Base-by-base conservation (phyloP, 225 moss, liverwort and hornwort genomes). In the Pleurozium schreberi region DNA sequence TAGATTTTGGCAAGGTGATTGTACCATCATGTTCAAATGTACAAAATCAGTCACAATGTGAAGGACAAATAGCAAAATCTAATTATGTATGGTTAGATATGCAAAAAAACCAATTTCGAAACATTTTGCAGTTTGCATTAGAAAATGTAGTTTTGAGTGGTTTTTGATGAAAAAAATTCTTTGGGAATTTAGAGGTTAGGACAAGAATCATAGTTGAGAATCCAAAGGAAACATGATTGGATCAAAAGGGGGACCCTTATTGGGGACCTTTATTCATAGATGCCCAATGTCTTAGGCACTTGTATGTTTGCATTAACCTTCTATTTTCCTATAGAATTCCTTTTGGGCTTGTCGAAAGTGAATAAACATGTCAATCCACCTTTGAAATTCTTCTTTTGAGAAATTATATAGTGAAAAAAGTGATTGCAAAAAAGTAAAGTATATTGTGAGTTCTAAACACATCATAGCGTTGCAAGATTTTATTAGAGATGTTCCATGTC, bases 381-480 rank as follows among this genome's bases (percentile, higher is more conserved):
- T 2, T 20, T 50, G 5, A 8, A 0, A 36, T 45, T 53, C 22
- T 53, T 53, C 1, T 13, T 76, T 36, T 75, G 34, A 52, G 0
- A 52, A 34, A 34, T 14, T 34, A 52, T 22, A 3, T 22, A 5
- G 2, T 34, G 8, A 0, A 0, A 22, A 36, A 77, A 53, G 23
- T 23, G 9, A 9, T 52, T 53, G 21, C 12, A 50, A 75, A 36
- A 18, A 5, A 34, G 2, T 36, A 1, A 22, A 36, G 22, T 14
- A 2, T 36, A 22, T 52, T 22, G 8, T 36, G 14, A 22, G 9
- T 52, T 36, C 14, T 36, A 52, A 76, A 9, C 5, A 34, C 5
- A 36, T 52, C 3, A 0, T 22, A 0, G 34, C 22, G 13, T 20
- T 19, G 12, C 5, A 36, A 0, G 15, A 52, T 31, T 33, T 21